phyloP scores from a whole-genome alignment of 1,284 basidiomycete species.

The Sporisorium iseilematis-ciliati region DNA sequence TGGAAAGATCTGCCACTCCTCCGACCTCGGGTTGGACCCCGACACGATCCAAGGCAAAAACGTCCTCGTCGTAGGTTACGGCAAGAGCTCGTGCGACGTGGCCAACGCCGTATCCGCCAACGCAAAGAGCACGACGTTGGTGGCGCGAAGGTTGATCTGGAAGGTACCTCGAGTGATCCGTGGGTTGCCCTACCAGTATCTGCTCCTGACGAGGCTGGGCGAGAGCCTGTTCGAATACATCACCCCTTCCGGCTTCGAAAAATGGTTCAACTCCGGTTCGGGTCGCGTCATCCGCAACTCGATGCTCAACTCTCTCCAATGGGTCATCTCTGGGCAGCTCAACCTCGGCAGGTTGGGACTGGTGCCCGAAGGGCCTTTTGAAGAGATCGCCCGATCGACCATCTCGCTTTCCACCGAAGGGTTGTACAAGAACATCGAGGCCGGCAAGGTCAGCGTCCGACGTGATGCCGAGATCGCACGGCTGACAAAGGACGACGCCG shows the following conservation, averaged over 20 bases:
- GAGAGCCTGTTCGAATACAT: slow-evolving; percentile 62
- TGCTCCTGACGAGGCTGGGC: slow-evolving; percentile 56
- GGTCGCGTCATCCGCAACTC: slow-evolving; percentile 49
- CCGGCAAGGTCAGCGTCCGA: slow-evolving; percentile 21
- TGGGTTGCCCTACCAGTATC: slow-evolving; percentile 58
- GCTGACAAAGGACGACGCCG: slow-evolving; percentile 7
- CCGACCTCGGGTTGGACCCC: slow-evolving; percentile 30
- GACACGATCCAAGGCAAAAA: slow-evolving; percentile 46
- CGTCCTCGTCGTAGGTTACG: slow-evolving; percentile 59
- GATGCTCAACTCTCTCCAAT: slow-evolving; percentile 52
- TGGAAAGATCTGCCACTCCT: slow-evolving; percentile 54
- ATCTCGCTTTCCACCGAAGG: slow-evolving; percentile 61
- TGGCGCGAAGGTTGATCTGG: slow-evolving; percentile 61
- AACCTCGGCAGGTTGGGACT: slow-evolving; percentile 43
- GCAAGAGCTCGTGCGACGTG: slow-evolving; percentile 60
- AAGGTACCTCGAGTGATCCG: slow-evolving; percentile 56
- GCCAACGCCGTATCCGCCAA: slow-evolving; percentile 53
- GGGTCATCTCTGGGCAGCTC: slow-evolving; percentile 50
- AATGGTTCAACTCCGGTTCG: slow-evolving; percentile 38
- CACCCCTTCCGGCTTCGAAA: slow-evolving; percentile 44
- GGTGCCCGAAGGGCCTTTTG: slow-evolving; percentile 52
- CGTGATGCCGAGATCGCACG: slow-evolving; percentile 43
- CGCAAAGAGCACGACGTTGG: slow-evolving; percentile 48
- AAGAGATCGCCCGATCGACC: slow-evolving; percentile 57
- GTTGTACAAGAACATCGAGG: slow-evolving; percentile 53